phyloP scores from a whole-genome alignment of 306 rosid genomes.

The Notholithocarpus densiflorus region DNA sequence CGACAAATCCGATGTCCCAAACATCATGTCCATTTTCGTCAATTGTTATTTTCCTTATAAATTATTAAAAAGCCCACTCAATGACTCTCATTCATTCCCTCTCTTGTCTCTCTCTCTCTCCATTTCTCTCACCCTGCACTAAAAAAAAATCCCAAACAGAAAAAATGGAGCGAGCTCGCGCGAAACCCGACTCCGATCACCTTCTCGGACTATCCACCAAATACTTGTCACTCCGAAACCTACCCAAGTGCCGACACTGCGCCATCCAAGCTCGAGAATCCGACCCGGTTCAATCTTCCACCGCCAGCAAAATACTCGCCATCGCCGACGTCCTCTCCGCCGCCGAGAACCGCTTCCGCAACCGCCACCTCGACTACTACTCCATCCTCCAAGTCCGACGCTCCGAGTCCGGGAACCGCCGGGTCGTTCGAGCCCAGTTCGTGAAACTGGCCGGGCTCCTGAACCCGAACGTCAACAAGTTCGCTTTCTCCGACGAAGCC shows the following conservation, averaged over 20 bases:
- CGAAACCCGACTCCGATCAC: background rate
- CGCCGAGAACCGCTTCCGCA: constrained; percentile 6
- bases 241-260: constrained; percentile 24
- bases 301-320: constrained; percentile 35
- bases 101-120: background rate
- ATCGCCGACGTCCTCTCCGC: constrained; percentile 41
- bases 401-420: constrained; percentile 17
- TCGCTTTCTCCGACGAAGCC: constrained; percentile 38
- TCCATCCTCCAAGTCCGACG: constrained; percentile 40
- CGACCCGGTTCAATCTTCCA: constrained; percentile 20
- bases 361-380: constrained; percentile 34
- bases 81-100: background rate
- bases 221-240: constrained; percentile 30
- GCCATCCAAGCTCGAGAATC: constrained; percentile 18
- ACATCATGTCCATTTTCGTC: constrained; percentile 1
- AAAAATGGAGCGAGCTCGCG: background rate
- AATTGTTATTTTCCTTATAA: background rate
- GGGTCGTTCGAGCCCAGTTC: constrained; percentile 30
- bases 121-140: too few species aligned
- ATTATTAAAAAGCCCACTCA: background rate
- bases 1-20: too few species aligned
- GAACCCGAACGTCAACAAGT: constrained; percentile 34
- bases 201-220: background rate
- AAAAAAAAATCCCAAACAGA: background rate
- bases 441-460: constrained; percentile 36